Conservation (phyloP, 495 filamentous ascomycete genomes). For the Cercophora samala region DNA sequence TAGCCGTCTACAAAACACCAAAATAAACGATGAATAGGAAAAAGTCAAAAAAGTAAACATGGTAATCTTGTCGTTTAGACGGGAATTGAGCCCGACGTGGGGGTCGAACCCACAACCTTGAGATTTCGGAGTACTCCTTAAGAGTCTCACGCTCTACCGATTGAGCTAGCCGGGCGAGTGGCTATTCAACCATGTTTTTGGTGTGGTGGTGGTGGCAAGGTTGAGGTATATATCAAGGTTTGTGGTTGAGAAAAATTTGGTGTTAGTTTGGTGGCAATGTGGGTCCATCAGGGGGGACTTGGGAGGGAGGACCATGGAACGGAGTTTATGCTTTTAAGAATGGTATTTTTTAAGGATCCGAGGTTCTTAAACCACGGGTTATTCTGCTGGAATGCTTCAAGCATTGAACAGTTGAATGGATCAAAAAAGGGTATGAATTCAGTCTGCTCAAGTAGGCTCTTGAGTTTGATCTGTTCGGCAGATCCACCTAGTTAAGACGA, state of each 20-base stretch:
- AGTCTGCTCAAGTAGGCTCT: too few species aligned
- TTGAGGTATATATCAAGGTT: not conserved
- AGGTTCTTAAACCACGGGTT: not conserved
- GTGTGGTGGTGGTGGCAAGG: not conserved
- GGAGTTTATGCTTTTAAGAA: too few species aligned
- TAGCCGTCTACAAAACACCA: too few species aligned
- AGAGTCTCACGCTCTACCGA: conserved; percentile 82
- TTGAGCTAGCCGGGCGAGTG: conserved; percentile 61
- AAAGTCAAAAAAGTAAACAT: not conserved
- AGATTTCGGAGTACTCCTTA: conserved; percentile 36
- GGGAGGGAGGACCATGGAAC: not conserved
- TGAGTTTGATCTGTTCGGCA: too few species aligned
- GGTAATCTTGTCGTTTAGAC: conserved; percentile 2
- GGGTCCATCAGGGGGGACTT: not conserved
- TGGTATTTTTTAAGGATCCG: too few species aligned
- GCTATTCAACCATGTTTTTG: conserved; percentile 11
- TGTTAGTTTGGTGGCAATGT: not conserved
- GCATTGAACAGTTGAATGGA: too few species aligned
- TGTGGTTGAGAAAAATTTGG: not conserved
- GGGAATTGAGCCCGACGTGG: conserved; percentile 25
- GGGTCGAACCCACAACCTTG: conserved; percentile 23
- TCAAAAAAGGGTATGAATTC: too few species aligned
- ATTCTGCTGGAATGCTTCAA: not conserved
- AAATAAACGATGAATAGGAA: not conserved
- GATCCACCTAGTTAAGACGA: too few species aligned